Base-by-base conservation (phyloP, 371 early-diverging fungal genomes). In the Mucor sp. region DNA sequence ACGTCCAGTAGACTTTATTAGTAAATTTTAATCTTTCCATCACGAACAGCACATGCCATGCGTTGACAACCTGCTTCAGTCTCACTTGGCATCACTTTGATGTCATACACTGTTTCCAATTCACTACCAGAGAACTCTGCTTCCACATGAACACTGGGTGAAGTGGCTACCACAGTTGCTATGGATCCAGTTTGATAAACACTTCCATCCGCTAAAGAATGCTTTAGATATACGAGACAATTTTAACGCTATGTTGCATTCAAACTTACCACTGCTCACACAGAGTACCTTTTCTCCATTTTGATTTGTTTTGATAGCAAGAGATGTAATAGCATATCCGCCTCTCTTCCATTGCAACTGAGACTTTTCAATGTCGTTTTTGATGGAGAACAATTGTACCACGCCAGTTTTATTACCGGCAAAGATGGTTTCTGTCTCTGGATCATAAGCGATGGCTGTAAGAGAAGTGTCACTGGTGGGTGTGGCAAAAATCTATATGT, bases 71-170 rank as follows among this genome's bases (percentile, higher is more conserved):
- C 68, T 21, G 60, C 25, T 14, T 60, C 56, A 23, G 60, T 32
- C 15, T 35, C 64, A 47, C 53, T 65, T 27, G 69, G 53, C 8
- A 76, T 43, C 8, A 65, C 50, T 23, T 68, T 71, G 60, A 79
- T 66, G 15, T 61, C 66, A 48, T 71, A 66, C 0, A 79, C 65
- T 0, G 74, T 23, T 27, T 82, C 82, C 2, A 82, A 55, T 39
- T 82, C 82, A 63, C 69, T 79, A 7, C 82, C 82, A 5, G 78
- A 68, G 33, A 74, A 77, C 47, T 82, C 82, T 15, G 68, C 70
- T 33, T 73, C 61, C 0, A 69, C 23, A 6, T 33, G 28, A 15
- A 72, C 33, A 9, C 30, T 27, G 1, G 15, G 27, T 4, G 43
- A 32, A 0, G 60, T 17, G 3, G 43, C 50, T 2, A 47, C 48